These are phyloP conservation scores for Fusarium sp. DNA, from an alignment of 2,329 filamentous ascomycete genomes.

Conservation along the genomic window DNA sequence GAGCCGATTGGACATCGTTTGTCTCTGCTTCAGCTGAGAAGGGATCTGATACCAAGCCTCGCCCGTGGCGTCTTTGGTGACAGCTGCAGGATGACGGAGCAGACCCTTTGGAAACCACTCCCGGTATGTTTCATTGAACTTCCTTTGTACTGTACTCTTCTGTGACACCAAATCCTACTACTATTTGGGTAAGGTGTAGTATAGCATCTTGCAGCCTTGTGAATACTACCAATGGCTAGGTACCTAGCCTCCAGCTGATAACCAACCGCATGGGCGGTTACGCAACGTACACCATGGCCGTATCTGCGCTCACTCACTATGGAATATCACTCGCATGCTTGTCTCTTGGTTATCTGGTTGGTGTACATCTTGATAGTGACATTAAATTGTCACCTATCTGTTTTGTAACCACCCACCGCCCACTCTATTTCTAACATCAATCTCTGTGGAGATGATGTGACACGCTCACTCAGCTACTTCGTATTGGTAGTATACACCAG, in stretches of 20 bases:
- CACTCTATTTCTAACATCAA: too few relatives aligned
- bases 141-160: not conserved
- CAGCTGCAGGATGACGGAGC: not conserved
- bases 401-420: too few relatives aligned
- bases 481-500: too few relatives aligned
- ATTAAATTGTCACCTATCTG: too few relatives aligned
- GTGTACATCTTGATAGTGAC: too few relatives aligned
- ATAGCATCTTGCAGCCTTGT: not conserved
- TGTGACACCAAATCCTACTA: not conserved
- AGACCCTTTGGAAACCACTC: not conserved
- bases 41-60: not conserved
- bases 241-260: not conserved
- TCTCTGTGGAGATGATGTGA: too few relatives aligned
- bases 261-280: not conserved
- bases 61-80: constrained; percentile 8
- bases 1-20: constrained; percentile 5
- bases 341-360: too few relatives aligned
- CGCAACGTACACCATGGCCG: not conserved
- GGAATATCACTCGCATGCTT: not conserved
- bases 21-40: constrained; percentile 25
- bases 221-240: not conserved
- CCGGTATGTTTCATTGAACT: not conserved
- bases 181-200: not conserved
- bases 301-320: not conserved
- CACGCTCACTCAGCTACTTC: too few relatives aligned